Conservation (phyloP, 495 filamentous ascomycete species). For the Pyronema omphalodes region DNA sequence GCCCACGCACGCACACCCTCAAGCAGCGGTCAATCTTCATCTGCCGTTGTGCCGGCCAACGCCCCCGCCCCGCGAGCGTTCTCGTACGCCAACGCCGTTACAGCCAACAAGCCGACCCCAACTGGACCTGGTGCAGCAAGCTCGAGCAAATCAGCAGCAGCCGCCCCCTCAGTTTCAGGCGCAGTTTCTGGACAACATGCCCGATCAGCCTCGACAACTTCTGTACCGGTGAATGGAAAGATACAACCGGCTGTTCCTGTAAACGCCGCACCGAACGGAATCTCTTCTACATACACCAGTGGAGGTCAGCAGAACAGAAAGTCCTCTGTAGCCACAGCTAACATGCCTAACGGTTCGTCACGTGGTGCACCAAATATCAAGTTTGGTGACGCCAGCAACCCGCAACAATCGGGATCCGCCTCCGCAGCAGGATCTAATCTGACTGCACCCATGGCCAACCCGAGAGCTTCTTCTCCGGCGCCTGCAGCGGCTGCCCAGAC, state of each 20-base stretch:
- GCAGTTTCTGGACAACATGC: conserved; percentile 24
- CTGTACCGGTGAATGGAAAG: conserved; percentile 24
- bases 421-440: conserved; percentile 21
- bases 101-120: conserved; percentile 12
- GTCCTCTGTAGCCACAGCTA: conserved; percentile 22
- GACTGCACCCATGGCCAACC: conserved; percentile 24
- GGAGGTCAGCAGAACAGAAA: conserved; percentile 21
- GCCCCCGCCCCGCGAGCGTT: conserved; percentile 23
- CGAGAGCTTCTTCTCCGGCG: conserved; percentile 20
- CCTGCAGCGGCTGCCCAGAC: conserved; percentile 21
- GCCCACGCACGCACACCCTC: conserved; percentile 23
- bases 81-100: conserved; percentile 22
- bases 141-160: not conserved
- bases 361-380: conserved; percentile 13
- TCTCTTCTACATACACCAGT: conserved; percentile 4
- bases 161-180: conserved; percentile 12
- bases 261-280: conserved; percentile 16
- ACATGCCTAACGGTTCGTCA: conserved; percentile 22
- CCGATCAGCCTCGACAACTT: conserved; percentile 17
- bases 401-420: conserved; percentile 20
- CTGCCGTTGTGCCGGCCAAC: conserved; percentile 25
- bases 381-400: conserved; percentile 18
- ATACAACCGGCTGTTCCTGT: conserved; percentile 18
- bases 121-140: conserved; percentile 2
- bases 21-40: conserved; percentile 21